Evolutionary conservation across 2,329 filamentous ascomycete genomes (phyloP), one percentile per base, ranked within the genome.

Genomic region (Beauveria varroae): DNA sequence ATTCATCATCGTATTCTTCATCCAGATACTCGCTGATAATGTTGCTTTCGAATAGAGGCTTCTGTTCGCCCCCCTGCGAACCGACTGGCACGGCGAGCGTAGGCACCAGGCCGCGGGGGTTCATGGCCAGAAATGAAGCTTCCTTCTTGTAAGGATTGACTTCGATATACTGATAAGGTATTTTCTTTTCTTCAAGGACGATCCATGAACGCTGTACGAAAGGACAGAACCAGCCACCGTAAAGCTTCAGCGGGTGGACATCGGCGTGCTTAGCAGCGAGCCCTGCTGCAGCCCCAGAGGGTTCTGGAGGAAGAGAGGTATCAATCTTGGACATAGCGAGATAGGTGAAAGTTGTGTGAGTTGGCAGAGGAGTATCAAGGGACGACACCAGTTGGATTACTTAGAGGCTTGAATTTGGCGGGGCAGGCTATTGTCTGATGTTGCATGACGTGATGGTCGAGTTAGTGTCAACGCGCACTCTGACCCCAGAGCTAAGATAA

Each of bases 71-170:
- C 37, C 71, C 72, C 2, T 66, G 62, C 1, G 57, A 63, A 26
- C 67, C 69, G 1, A 69, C 63, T 0, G 78, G 78, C 14, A 84
- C 79, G 1, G 74, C 80, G 1, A 93, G 78, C 0, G 89, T 91
- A 0, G 90, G 90, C 1, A 93, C 86, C 1, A 93, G 78, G 1
- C 89, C 89, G 14, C 88, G 83, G 0, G 89, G 89, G 69, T 93
- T 93, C 64, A 93, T 77, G 9, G 80, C 78, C 24, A 93, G 77
- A 30, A 92, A 86, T 1, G 82, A 85, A 3, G 82, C 73, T 0
- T 84, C 85, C 68, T 93, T 93, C 72, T 86, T 78, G 76, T 92
- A 92, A 0, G 89, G 89, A 72, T 92, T 91, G 63, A 91, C 86
- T 76, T 90, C 87, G 65, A 89, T 79, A 71, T 90, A 91, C 74